Evolutionary conservation across 768 basidiomycete species (phyloP).

Genomic region (Suillus weaverae): DNA sequence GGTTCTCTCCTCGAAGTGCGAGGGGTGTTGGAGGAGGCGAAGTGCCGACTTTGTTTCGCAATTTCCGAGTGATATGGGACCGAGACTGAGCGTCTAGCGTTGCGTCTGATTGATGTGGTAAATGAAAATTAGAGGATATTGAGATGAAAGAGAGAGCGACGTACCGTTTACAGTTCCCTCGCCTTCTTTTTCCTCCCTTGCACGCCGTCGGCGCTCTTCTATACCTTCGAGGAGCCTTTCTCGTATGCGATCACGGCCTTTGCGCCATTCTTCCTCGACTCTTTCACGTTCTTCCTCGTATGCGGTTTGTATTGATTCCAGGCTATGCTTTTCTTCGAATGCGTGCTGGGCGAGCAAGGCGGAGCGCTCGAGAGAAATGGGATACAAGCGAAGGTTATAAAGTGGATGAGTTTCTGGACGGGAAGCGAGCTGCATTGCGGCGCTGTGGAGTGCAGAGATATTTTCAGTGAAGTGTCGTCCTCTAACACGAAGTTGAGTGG

Average conservation of each 20-base stretch:
- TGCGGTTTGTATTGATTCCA: conserved; percentile 65
- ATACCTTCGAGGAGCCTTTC: conserved; percentile 82
- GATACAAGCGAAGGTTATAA: conserved; percentile 73
- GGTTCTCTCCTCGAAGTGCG: conserved; percentile 35
- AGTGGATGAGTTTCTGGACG: conserved; percentile 64
- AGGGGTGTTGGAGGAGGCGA: conserved; percentile 79
- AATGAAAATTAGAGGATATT: conserved; percentile 10
- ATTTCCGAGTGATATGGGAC: conserved; percentile 79
- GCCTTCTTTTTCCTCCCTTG: conserved; percentile 86
- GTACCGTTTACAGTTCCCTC: conserved; percentile 74
- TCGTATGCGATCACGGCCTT: conserved; percentile 71
- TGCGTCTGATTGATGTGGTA: conserved; percentile 49
- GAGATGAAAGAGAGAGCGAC: conserved; percentile 21
- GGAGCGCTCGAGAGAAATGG: conserved; percentile 73
- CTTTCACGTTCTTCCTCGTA: conserved; percentile 77
- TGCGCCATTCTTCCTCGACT: conserved; percentile 82
- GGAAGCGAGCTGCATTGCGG: conserved; percentile 61
- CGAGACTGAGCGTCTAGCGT: conserved; percentile 75
- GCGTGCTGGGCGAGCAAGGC: conserved; percentile 67
- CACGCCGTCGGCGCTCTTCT: conserved; percentile 75
- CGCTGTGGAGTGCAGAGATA: conserved; percentile 57
- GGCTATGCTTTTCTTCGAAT: conserved; percentile 66
- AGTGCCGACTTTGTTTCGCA: conserved; percentile 76
- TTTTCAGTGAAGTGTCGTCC: conserved; percentile 63
- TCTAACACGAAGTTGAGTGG: conserved; percentile 34